Conservation (phyloP, 2,329 filamentous ascomycete species). For the Proliferodiscus dingleyae region DNA sequence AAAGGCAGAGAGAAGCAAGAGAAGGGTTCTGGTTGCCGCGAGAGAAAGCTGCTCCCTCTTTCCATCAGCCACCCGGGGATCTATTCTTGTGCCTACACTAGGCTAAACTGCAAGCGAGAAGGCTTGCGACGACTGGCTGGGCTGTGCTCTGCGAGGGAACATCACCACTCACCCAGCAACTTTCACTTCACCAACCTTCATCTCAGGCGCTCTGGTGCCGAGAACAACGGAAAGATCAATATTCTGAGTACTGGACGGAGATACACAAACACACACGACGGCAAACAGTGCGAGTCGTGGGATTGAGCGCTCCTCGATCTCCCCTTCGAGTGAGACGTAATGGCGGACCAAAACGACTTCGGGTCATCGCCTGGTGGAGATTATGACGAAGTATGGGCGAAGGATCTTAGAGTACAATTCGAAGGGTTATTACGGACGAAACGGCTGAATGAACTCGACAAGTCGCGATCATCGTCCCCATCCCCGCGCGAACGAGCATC, state of each 20-base stretch:
- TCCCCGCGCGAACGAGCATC: conserved; percentile 48
- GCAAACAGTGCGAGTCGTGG: conserved; percentile 10
- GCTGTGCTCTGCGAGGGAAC: conserved; percentile 6
- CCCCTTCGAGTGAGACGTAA: conserved; percentile 22
- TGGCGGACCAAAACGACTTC: conserved; percentile 25
- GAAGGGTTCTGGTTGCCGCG: too few species aligned
- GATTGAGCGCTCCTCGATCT: conserved; percentile 20
- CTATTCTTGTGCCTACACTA: conserved; percentile 13
- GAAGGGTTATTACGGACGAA: conserved; percentile 82
- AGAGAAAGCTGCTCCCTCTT: not conserved
- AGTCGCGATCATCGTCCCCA: conserved; percentile 56
- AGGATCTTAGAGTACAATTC: conserved; percentile 76
- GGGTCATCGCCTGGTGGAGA: conserved; percentile 18
- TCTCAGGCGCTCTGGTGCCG: conserved; percentile 1
- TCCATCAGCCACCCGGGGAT: conserved; percentile 3
- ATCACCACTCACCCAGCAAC: conserved; percentile 3
- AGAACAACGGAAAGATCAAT: conserved; percentile 1
- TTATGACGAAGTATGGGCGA: conserved; percentile 68
- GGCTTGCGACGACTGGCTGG: conserved; percentile 16
- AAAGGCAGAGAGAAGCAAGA: not conserved
- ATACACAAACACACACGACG: conserved; percentile 11
- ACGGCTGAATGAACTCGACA: conserved; percentile 76
- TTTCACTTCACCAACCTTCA: conserved; percentile 1
- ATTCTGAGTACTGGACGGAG: conserved; percentile 4
- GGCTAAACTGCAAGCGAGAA: conserved; percentile 13